Conservation (phyloP, 1,284 basidiomycete genomes). For the Erythrobasidium hasegawianum region DNA sequence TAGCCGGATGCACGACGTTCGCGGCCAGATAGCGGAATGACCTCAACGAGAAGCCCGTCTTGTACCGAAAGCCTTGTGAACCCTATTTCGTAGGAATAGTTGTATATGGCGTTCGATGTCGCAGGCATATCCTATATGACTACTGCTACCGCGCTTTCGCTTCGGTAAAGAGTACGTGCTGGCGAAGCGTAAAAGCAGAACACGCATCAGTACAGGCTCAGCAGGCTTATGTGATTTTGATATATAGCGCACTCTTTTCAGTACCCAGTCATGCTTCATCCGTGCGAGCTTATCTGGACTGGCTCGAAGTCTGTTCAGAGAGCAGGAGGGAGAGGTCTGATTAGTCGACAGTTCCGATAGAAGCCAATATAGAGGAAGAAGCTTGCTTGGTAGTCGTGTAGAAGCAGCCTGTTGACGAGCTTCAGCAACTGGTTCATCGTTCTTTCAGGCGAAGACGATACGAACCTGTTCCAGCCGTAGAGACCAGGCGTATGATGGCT, state of each 20-base stretch:
- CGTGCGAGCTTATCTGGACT: constrained; percentile 34
- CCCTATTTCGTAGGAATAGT: no score
- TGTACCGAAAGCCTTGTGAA: no score
- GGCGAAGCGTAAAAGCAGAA: not conserved
- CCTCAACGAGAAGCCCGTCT: no score
- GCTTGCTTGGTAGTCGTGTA: constrained; percentile 38
- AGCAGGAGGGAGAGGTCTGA: no score
- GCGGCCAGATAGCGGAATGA: no score
- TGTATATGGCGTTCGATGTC: no score
- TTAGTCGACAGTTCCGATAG: no score
- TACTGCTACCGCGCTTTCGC: constrained; percentile 21
- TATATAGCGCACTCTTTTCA: constrained; percentile 12
- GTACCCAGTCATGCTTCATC: constrained; percentile 38
- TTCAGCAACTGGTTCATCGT: not conserved
- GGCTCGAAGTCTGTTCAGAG: not conserved
- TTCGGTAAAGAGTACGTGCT: constrained; percentile 31
- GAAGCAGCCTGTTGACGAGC: constrained; percentile 29
- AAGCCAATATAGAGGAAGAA: constrained; percentile 11
- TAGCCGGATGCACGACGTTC: no score
- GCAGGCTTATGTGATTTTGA: not conserved
- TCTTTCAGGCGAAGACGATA: not conserved
- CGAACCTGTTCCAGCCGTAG: constrained; percentile 30
- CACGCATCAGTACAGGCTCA: not conserved
- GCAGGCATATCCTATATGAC: no score
- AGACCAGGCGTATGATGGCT: constrained; percentile 30